Evolutionary conservation across 805 yeast genomes (phyloP).

Genomic region (Wickerhamiella lipophila): DNA sequence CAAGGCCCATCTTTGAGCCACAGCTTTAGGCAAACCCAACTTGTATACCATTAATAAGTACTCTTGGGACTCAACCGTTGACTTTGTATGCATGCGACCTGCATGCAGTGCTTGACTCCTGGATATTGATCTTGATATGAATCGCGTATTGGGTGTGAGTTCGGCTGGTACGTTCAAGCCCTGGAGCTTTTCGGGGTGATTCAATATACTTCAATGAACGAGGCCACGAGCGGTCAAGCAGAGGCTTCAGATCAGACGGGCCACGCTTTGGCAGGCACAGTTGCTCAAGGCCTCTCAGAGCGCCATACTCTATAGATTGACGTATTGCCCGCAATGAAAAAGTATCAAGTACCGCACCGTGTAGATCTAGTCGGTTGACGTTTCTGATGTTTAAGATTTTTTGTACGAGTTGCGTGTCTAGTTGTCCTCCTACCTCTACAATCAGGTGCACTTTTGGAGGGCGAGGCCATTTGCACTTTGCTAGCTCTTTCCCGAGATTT

Average conservation of each 20-base stretch:
- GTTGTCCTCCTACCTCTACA: neutral
- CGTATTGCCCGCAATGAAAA: neutral
- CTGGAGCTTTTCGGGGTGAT: neutral
- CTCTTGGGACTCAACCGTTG: neutral
- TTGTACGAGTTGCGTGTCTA: neutral
- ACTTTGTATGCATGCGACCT: neutral
- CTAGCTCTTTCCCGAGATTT: neutral
- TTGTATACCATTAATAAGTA: neutral
- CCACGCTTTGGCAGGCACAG: conserved; percentile 8
- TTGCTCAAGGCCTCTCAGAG: neutral
- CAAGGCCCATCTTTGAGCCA: conserved; percentile 31
- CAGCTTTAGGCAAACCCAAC: neutral
- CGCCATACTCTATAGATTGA: conserved; percentile 10
- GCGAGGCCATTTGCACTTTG: neutral
- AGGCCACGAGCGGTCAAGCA: conserved; percentile 5
- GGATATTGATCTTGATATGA: neutral
- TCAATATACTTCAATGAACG: conserved; percentile 6
- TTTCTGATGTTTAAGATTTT: neutral
- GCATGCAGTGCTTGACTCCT: neutral
- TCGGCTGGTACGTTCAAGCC: neutral
- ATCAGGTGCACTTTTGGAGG: neutral
- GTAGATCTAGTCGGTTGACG: conserved; percentile 5
- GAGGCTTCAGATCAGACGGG: conserved; percentile 1
- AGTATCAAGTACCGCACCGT: neutral
- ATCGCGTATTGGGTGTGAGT: neutral